Conservation (phyloP, 1,284 basidiomycete genomes). For the Cystobasidium slooffiae region DNA sequence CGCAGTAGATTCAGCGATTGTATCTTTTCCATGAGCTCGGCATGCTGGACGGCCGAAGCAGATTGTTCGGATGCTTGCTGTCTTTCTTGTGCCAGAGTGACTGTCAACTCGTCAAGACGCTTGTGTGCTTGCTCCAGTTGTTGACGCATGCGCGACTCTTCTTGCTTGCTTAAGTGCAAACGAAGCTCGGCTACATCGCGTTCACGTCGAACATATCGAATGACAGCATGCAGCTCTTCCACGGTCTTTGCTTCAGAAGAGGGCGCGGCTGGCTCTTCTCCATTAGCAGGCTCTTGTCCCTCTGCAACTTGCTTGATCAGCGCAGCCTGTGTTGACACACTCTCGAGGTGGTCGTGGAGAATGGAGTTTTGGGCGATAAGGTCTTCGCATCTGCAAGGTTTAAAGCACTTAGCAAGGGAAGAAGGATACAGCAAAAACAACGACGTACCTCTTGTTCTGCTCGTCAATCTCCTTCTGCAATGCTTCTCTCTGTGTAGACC, state of each 20-base stretch:
- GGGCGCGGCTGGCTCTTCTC: slow-evolving; percentile 39
- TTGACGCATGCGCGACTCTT: slow-evolving; percentile 73
- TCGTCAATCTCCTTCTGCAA: slow-evolving; percentile 77
- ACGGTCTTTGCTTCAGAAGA: slow-evolving; percentile 29
- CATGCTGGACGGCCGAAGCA: slow-evolving; percentile 76
- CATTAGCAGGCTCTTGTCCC: slow-evolving; percentile 61
- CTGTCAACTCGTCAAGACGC: slow-evolving; percentile 70
- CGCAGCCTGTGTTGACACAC: slow-evolving; percentile 78
- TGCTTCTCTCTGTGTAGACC: slow-evolving; percentile 74
- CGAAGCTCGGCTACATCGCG: slow-evolving; percentile 89
- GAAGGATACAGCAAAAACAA: slow-evolving; percentile 1
- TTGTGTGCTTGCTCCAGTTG: slow-evolving; percentile 75
- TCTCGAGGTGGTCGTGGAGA: slow-evolving; percentile 82
- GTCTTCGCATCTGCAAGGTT: slow-evolving; percentile 67
- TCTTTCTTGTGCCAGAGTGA: slow-evolving; percentile 62
- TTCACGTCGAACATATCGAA: slow-evolving; percentile 81
- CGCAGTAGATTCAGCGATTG: slow-evolving; percentile 83
- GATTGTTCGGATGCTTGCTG: slow-evolving; percentile 70
- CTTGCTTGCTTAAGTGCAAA: slow-evolving; percentile 81
- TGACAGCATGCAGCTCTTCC: slow-evolving; percentile 71
- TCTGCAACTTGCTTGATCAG: slow-evolving; percentile 68
- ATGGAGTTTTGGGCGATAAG: slow-evolving; percentile 75
- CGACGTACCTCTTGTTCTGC: slow-evolving; percentile 67
- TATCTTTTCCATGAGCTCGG: slow-evolving; percentile 82
- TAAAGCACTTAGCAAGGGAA: neutral